Evolutionary conservation across 495 filamentous ascomycete genomes (phyloP).

Genomic region (Podospora fimiseda): DNA sequence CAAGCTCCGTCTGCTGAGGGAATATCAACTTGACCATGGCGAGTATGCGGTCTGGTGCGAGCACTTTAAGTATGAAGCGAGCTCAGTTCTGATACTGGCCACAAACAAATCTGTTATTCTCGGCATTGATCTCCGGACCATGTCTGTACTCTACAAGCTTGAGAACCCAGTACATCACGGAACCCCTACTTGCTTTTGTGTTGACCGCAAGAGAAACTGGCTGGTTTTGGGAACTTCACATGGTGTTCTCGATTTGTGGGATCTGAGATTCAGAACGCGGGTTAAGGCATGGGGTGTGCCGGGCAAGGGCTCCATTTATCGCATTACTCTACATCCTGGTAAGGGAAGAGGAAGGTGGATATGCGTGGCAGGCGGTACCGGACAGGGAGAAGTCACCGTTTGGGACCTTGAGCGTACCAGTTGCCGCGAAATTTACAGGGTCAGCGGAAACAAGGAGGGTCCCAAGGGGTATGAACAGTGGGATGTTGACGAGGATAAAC

Average conservation of each 20-base stretch:
- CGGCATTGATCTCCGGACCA: conserved; percentile 82
- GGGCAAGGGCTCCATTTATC: conserved; percentile 73
- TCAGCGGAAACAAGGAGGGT: conserved; percentile 47
- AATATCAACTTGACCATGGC: conserved; percentile 66
- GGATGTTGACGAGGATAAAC: conserved; percentile 83
- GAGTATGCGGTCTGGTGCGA: conserved; percentile 89
- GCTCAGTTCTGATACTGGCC: conserved; percentile 74
- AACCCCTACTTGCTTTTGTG: conserved; percentile 85
- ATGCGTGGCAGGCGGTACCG: conserved; percentile 82
- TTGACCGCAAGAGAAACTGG: conserved; percentile 82
- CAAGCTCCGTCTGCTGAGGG: conserved; percentile 65
- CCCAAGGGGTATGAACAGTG: conserved; percentile 73
- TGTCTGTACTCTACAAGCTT: conserved; percentile 72
- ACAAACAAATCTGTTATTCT: conserved; percentile 79
- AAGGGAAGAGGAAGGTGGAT: conserved; percentile 74
- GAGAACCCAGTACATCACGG: conserved; percentile 92
- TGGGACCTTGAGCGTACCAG: conserved; percentile 92
- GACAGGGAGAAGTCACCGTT: conserved; percentile 82
- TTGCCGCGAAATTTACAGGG: conserved; percentile 84
- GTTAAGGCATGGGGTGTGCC: conserved; percentile 86
- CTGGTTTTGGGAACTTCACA: conserved; percentile 86
- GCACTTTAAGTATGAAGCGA: conserved; percentile 76
- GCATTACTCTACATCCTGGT: conserved; percentile 68
- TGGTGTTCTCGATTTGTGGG: conserved; percentile 91
- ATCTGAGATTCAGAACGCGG: conserved; percentile 83